Conservation (phyloP, 2,329 filamentous ascomycete genomes). For the Colletotrichum cordylinicola region DNA sequence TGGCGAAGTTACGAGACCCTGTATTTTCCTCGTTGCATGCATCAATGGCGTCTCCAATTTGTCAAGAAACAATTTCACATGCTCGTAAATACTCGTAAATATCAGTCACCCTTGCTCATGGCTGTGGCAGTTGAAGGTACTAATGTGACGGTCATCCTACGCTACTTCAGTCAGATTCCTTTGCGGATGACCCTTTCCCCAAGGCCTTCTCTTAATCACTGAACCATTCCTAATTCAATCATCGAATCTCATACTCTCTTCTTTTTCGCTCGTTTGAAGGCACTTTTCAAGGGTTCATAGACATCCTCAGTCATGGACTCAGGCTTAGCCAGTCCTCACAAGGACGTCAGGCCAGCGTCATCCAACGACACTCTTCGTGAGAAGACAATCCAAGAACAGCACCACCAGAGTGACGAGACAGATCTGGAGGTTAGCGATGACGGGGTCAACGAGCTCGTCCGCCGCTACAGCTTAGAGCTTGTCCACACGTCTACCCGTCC, state of each 20-base stretch:
- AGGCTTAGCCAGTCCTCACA: not conserved
- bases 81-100: too few species aligned
- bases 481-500: slow-evolving; percentile 12
- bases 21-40: not conserved
- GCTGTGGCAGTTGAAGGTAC: not conserved
- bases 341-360: not conserved
- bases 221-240: too few species aligned
- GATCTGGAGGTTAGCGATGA: not conserved
- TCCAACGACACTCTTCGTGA: not conserved
- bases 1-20: not conserved
- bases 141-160: not conserved
- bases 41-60: not conserved
- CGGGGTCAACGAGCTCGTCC: not conserved
- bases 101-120: not conserved
- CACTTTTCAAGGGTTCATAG: not conserved
- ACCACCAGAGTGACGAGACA: not conserved
- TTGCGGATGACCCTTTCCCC: not conserved
- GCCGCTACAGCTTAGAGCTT: slow-evolving; percentile 22
- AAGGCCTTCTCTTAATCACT: not conserved
- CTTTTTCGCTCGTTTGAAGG: not conserved
- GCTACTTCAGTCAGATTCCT: not conserved
- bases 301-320: not conserved
- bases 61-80: not conserved
- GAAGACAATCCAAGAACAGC: not conserved
- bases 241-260: too few species aligned